These are phyloP conservation scores for Yamadazyma takamatsuzukensis DNA, from an alignment of 805 yeast genomes.

Conservation along the genomic window DNA sequence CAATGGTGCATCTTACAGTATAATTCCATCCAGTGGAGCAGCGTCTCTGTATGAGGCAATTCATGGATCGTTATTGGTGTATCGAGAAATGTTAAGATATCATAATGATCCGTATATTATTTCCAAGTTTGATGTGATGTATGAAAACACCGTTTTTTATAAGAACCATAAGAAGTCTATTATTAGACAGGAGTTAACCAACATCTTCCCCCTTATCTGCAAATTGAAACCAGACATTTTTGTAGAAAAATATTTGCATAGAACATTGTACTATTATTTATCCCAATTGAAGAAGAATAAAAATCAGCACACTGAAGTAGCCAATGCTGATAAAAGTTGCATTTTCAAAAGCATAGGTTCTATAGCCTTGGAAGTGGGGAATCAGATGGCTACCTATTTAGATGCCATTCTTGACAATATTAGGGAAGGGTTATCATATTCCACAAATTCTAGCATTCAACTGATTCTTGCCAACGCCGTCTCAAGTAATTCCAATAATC, in stretches of 20 bases:
- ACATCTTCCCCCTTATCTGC: slow-evolving; percentile 79
- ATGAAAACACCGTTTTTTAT: slow-evolving; percentile 67
- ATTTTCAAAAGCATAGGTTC: slow-evolving; percentile 81
- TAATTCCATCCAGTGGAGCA: slow-evolving; percentile 9
- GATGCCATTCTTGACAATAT: slow-evolving; percentile 84
- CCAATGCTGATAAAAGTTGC: slow-evolving; percentile 61
- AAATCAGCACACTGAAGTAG: slow-evolving; percentile 33
- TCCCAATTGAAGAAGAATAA: slow-evolving; percentile 71
- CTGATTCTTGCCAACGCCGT: slow-evolving; percentile 40
- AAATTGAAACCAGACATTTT: slow-evolving; percentile 71
- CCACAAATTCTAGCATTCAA: slow-evolving; percentile 34
- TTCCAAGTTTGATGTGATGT: slow-evolving; percentile 70
- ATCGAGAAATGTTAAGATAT: slow-evolving; percentile 65
- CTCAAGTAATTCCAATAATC: slow-evolving; percentile 18
- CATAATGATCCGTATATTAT: slow-evolving; percentile 71
- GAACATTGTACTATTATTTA: slow-evolving; percentile 71
- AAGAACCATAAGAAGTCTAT: slow-evolving; percentile 74
- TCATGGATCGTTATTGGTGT: slow-evolving; percentile 86
- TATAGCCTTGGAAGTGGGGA: slow-evolving; percentile 73
- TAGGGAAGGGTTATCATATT: slow-evolving; percentile 63
- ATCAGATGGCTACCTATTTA: slow-evolving; percentile 80
- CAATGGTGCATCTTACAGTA: slow-evolving; percentile 7
- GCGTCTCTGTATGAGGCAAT: slow-evolving; percentile 53
- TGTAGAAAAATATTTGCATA: slow-evolving; percentile 76
- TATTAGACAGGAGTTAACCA: slow-evolving; percentile 80